Percentiles rank a stretch among this genome's conserved stretches.
Conservation (phyloP, 1,139 yeast genomes). For the Suhomyces bokatorum region DNA sequence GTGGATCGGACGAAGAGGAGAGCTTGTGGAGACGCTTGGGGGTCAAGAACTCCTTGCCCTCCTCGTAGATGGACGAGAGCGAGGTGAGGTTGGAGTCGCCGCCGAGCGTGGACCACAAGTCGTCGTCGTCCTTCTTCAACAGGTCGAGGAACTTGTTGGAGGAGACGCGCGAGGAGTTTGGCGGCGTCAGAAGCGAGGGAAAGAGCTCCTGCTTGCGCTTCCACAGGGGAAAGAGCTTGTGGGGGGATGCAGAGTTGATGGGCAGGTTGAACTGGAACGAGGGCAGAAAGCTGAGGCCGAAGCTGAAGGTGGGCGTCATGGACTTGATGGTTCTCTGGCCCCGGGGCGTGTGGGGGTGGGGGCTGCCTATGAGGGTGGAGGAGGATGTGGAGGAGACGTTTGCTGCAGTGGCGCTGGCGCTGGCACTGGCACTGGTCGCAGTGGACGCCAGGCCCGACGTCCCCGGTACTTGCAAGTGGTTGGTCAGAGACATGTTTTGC, state of each 20-base stretch:
- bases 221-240: conserved; percentile 28
- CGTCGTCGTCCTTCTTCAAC: conserved; percentile 23
- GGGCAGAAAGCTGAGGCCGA: conserved; percentile 48
- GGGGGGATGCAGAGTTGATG: conserved; percentile 38
- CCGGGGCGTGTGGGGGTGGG: conserved; percentile 37
- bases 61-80: conserved; percentile 34
- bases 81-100: conserved; percentile 28
- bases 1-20: not conserved
- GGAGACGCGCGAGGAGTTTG: conserved; percentile 18
- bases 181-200: conserved; percentile 23
- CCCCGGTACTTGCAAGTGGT: conserved; percentile 11
- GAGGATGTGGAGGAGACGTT: not conserved
- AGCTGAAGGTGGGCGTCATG: conserved; percentile 39
- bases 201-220: conserved; percentile 11
- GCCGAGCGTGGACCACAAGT: conserved; percentile 35
- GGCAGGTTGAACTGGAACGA: conserved; percentile 46
- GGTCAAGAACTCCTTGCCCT: conserved; percentile 30
- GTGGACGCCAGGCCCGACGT: not conserved
- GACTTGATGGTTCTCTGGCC: conserved; percentile 9
- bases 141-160: conserved; percentile 10
- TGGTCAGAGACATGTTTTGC: conserved; percentile 11
- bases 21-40: conserved; percentile 28
- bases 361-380: conserved; percentile 4
- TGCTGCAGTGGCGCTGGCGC: no score
- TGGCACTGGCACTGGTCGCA: no score